Percentiles rank a stretch among this genome's conserved stretches.
phyloP scores from a whole-genome alignment of 1,284 basidiomycete species.

The Rhodotorula sp. region DNA sequence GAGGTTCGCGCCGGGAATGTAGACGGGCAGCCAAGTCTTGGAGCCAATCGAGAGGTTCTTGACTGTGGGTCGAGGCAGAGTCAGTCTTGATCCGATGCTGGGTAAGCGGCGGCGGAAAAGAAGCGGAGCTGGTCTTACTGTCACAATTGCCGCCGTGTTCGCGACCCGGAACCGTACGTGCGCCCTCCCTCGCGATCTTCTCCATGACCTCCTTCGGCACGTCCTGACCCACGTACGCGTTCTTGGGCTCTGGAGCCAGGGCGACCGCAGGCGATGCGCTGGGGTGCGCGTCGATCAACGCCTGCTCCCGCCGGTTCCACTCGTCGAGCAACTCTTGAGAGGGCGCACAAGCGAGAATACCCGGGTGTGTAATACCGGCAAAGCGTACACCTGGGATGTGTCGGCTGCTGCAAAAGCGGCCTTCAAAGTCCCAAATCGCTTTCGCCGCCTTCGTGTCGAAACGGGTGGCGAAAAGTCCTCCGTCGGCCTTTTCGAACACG shows the following conservation, averaged over 20 bases:
- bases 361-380: constrained; percentile 70
- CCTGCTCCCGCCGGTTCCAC: constrained; percentile 71
- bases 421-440: constrained; percentile 77
- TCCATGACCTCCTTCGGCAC: constrained; percentile 56
- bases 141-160: constrained; percentile 65
- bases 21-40: constrained; percentile 62
- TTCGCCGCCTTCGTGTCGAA: constrained; percentile 70
- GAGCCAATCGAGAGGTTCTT: constrained; percentile 63
- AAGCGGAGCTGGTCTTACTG: background rate
- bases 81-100: background rate
- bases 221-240: constrained; percentile 66
- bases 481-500: constrained; percentile 72
- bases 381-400: constrained; percentile 77
- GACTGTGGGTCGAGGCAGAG: constrained; percentile 45
- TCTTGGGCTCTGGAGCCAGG: constrained; percentile 61
- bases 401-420: constrained; percentile 66
- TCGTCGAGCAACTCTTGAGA: constrained; percentile 67
- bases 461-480: constrained; percentile 70
- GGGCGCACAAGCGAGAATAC: constrained; percentile 63
- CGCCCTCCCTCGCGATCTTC: constrained; percentile 67
- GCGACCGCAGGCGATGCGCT: constrained; percentile 65
- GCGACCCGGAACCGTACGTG: constrained; percentile 63
- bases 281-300: constrained; percentile 61
- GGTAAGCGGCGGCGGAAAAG: no score
- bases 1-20: constrained; percentile 69